Percentiles rank a stretch among this genome's conserved stretches.
These are phyloP conservation scores for Begonia loranthoides DNA, from an alignment of 306 rosid species.

Conservation along the genomic window DNA sequence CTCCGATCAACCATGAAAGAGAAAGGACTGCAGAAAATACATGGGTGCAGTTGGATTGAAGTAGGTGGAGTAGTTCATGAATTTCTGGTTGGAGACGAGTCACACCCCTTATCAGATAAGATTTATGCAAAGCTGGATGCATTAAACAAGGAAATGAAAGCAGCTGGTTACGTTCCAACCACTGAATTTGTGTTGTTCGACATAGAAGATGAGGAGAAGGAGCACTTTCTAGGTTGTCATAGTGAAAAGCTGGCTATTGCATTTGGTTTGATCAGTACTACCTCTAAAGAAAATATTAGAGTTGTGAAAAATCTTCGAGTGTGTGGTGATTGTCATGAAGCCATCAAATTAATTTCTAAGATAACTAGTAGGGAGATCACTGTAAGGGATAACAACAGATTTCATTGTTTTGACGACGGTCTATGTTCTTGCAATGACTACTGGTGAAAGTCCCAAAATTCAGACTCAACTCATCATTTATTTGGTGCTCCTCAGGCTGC, in stretches of 20 bases:
- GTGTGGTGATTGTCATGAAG: conserved; percentile 66
- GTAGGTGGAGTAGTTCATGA: conserved; percentile 47
- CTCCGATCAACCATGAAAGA: conserved; percentile 36
- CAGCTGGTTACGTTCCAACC: conserved; percentile 54
- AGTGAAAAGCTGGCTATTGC: conserved; percentile 72
- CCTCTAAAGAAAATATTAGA: conserved; percentile 31
- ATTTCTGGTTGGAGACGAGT: conserved; percentile 57
- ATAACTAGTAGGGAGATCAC: conserved; percentile 43
- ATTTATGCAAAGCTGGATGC: conserved; percentile 49
- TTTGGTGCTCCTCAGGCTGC: too few species aligned
- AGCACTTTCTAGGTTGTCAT: conserved; percentile 53
- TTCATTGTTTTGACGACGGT: conserved; percentile 46
- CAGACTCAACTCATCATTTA: neutral
- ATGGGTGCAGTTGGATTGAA: conserved; percentile 64
- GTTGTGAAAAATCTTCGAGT: conserved; percentile 66
- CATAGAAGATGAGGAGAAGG: conserved; percentile 67
- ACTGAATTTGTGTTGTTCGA: conserved; percentile 64
- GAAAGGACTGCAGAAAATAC: conserved; percentile 47
- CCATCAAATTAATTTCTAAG: conserved; percentile 46
- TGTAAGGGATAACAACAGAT: conserved; percentile 52
- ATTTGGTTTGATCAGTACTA: conserved; percentile 40
- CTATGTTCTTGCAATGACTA: conserved; percentile 58
- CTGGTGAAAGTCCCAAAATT: conserved; percentile 31
- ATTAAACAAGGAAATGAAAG: conserved; percentile 42
- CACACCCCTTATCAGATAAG: conserved; percentile 39